These are phyloP conservation scores for Zalaria obscura DNA, from an alignment of 2,329 filamentous ascomycete species.

Conservation along the genomic window DNA sequence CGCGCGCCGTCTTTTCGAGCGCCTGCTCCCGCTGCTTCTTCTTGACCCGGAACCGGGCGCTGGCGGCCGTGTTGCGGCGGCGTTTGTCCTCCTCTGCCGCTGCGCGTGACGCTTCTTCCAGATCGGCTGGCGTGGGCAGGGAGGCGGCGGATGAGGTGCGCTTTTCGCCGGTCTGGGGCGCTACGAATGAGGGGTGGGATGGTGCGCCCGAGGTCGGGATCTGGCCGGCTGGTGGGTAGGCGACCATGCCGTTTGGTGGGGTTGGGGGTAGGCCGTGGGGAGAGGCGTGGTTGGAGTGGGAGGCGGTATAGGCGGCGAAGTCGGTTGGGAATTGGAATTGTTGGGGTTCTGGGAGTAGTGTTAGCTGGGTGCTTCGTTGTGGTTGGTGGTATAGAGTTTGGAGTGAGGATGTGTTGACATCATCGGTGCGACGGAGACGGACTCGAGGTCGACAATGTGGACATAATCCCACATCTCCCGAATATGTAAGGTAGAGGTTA, in stretches of 20 bases:
- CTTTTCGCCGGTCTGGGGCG: slow-evolving; percentile 24
- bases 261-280: slow-evolving; percentile 12
- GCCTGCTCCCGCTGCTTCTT: slow-evolving; percentile 41
- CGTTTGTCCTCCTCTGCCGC: slow-evolving; percentile 40
- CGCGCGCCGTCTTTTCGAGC: slow-evolving; percentile 36
- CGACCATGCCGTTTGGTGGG: slow-evolving; percentile 11
- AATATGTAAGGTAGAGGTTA: not conserved
- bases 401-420: not conserved
- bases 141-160: slow-evolving; percentile 26
- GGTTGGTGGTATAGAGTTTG: too few relatives aligned
- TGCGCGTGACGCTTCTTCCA: slow-evolving; percentile 31
- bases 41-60: slow-evolving; percentile 38
- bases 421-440: not conserved
- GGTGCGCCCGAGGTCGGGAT: slow-evolving; percentile 8
- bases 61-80: slow-evolving; percentile 38
- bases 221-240: slow-evolving; percentile 9
- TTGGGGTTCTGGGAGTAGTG: too few relatives aligned
- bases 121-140: slow-evolving; percentile 17
- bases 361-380: too few relatives aligned
- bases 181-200: slow-evolving; percentile 4
- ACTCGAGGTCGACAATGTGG: not conserved
- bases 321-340: slow-evolving; percentile 28
- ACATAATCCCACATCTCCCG: not conserved
- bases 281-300: slow-evolving; percentile 9
- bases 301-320: slow-evolving; percentile 24